These are phyloP conservation scores for Serpula lacrymans DNA, from an alignment of 768 basidiomycete genomes.

Conservation along the genomic window DNA sequence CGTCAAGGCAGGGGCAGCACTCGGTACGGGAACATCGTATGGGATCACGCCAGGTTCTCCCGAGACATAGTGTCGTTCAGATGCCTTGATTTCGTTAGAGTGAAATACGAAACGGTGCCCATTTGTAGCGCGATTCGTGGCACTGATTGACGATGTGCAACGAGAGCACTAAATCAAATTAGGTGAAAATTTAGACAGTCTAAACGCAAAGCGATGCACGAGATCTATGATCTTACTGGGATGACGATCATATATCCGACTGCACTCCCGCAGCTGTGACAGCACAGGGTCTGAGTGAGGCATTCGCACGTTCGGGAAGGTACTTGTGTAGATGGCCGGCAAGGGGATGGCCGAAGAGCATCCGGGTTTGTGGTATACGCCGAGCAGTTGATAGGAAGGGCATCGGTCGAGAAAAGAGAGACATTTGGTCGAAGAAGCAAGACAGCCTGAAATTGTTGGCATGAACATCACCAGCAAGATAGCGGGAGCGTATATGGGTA, in stretches of 20 bases:
- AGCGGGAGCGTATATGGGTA: not conserved
- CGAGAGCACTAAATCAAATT: slow-evolving; percentile 52
- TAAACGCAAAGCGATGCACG: slow-evolving; percentile 2
- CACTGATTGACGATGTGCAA: slow-evolving; percentile 69
- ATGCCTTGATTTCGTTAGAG: slow-evolving; percentile 59
- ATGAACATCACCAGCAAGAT: not conserved
- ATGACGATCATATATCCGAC: slow-evolving; percentile 82
- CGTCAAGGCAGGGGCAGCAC: slow-evolving; percentile 28
- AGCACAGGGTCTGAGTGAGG: slow-evolving; percentile 76
- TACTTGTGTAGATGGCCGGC: slow-evolving; percentile 31
- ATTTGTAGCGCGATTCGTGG: slow-evolving; percentile 70
- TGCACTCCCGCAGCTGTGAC: slow-evolving; percentile 70
- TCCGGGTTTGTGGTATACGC: slow-evolving; percentile 52
- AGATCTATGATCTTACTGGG: slow-evolving; percentile 39
- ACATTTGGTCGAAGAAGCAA: slow-evolving; percentile 79
- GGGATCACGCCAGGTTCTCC: slow-evolving; percentile 63
- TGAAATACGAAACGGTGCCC: slow-evolving; percentile 89
- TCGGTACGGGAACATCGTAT: slow-evolving; percentile 32
- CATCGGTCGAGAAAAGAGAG: slow-evolving; percentile 81
- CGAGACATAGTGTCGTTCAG: slow-evolving; percentile 60
- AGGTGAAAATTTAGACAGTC: slow-evolving; percentile 10
- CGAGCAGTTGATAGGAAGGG: slow-evolving; percentile 73
- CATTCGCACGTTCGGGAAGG: slow-evolving; percentile 73
- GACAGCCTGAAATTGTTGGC: slow-evolving; percentile 54
- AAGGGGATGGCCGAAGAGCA: slow-evolving; percentile 35